Base-by-base conservation (phyloP, 208 protist species). In the Acanthamoeba lenticulata region DNA sequence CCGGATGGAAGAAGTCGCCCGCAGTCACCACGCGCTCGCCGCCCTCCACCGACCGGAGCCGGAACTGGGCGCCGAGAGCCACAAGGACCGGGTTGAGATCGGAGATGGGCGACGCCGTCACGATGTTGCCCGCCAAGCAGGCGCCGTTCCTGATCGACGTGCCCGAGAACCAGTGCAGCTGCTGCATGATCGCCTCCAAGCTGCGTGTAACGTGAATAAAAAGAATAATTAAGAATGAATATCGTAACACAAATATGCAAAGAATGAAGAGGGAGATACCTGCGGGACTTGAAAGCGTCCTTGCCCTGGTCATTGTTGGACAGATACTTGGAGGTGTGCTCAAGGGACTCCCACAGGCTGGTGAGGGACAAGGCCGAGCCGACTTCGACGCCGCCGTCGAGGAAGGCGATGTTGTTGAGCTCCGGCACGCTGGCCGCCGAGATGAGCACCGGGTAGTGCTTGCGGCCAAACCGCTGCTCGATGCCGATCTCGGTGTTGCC, bases 71-170 rank as follows among this genome's bases (percentile, higher is more conserved):
- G 34, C 94, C 94, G 34, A 83, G 40, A n/a, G 96, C 95, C 1
- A 97, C 85, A 9, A 96, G 83, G 27, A 98, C 55, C 15, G 98
- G 98, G 74, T 97, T 97, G 27, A 98, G 94, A 94, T 98, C 98
- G 5, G 96, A 97, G 65, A 98, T 98, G 67, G 98, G 98, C 34
- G 94, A 96, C 1, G 97, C 98, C 32, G 96, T 98, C n/a, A 95
- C 96, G 27, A 99, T 72, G 94, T 98, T 99, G 77, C 97, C 98
- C 81, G 95, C 98, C 17, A 98, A 29, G 45, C 94, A 96, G 0
- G 97, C 97, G 38, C 95, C 95, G 95, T 98, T 98, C 60, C 98
- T 95, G 88, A 99, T 97, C 69, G 96, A 94, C n/a, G 81, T 96
- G 27, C 94, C 95, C 32, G 95, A 96, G 95, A 98, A 98, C 92